Evolutionary conservation across 768 basidiomycete species (phyloP), one percentile per base, ranked within the genome.

Genomic region (Leccinum longicurvipes): DNA sequence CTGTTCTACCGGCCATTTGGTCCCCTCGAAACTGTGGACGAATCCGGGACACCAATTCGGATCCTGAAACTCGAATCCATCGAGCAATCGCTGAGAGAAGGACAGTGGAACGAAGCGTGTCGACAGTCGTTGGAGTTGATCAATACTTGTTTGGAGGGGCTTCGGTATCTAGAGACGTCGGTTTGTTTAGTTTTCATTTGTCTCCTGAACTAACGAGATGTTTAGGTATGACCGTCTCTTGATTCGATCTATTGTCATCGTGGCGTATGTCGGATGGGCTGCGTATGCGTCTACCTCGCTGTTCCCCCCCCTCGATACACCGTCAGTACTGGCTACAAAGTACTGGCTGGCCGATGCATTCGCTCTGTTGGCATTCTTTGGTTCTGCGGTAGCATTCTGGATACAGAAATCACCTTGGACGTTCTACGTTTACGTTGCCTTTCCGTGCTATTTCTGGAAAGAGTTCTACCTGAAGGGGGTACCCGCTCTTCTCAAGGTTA

Each of bases 391-490:
- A 0, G 63, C 79, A 11, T 90, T 91, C 64, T 75, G 74, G 36
- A 42, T 84, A n/a, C 88, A 92, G 63, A 73, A 68, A 23, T 82
- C 85, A 0, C 87, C 90, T 0, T 81, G 77, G 79, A 83, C 83
- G 4, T 89, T 90, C 63, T 92, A 87, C 64, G 54, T 89, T 41
- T 94, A 94, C 63, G 77, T 85, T 32, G 66, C 78, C 4, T 92
- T 92, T 58, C 89, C 91, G 0, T 78, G 81, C 29, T 91, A 83
- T 71, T 93, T 93, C 68, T 91, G 89, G 89, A 76, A 76, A 29
- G 81, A 79, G 51, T 82, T 84, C 36, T 63, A 7, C 34, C n/a
- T 63, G n/a, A 58, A 50, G 34, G 72, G 69, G n/a, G 23, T 49
- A 25, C 64, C 68, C 4, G 47, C 54, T 28, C 21, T 67, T 21